These are phyloP conservation scores for Blastocystis hominis DNA, from an alignment of 352 stramenopile species.

Conservation along the genomic window DNA sequence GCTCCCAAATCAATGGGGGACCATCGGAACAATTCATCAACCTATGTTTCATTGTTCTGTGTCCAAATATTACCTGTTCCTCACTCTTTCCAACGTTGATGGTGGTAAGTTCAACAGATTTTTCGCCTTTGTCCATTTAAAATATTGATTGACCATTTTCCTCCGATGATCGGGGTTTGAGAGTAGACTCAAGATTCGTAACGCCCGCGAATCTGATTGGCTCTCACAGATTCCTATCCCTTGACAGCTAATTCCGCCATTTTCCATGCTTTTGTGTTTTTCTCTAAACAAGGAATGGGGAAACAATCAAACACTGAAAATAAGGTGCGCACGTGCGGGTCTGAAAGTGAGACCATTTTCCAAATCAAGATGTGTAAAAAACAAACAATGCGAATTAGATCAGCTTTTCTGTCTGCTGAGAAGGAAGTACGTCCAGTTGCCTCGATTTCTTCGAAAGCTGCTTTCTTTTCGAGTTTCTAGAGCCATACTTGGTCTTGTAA, in stretches of 20 bases:
- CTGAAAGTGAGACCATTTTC: too few species aligned
- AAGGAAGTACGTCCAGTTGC: not conserved
- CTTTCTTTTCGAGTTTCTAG: not conserved
- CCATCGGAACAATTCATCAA: not conserved
- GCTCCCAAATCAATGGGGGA: not conserved
- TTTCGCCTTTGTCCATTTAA: not conserved
- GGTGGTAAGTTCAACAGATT: not conserved
- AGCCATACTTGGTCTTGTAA: not conserved
- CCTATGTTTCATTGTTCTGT: not conserved
- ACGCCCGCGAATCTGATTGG: slow-evolving; percentile 8
- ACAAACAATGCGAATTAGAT: not conserved
- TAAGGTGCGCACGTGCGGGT: too few species aligned
- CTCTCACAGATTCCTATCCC: not conserved
- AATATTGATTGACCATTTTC: not conserved
- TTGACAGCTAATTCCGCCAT: not conserved
- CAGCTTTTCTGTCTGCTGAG: not conserved
- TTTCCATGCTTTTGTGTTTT: too few species aligned
- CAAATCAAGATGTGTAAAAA: too few species aligned
- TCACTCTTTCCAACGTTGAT: not conserved
- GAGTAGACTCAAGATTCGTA: not conserved
- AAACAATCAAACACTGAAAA: too few species aligned
- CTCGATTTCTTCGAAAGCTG: not conserved
- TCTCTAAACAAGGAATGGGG: too few species aligned
- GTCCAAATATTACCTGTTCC: not conserved
- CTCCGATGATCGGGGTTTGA: not conserved